Base-by-base conservation (phyloP, 2,329 filamentous ascomycete genomes). In the Colletotrichum salicis region DNA sequence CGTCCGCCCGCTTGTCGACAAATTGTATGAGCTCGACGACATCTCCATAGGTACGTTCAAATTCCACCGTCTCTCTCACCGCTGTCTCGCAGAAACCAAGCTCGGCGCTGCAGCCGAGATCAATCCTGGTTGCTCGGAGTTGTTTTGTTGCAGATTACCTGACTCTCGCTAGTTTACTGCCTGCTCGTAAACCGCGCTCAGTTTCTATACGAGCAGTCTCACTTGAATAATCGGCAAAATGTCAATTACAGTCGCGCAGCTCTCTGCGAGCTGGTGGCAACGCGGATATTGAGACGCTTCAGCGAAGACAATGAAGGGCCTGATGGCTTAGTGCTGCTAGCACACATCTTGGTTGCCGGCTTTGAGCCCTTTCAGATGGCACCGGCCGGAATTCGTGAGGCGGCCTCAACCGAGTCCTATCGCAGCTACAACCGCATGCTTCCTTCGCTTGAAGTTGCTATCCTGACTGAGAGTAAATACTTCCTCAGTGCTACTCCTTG, bases 281-380 rank as follows among this genome's bases (percentile, higher is more conserved):
- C 90, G 70, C 91, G 94, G 71, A 92, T 97, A 57, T 83, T 96
- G 65, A 88, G 94, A 45, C 91, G 93, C 64, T 95, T 94, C 77
- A 92, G 93, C 75, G 94, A 96, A 82, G 91, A 95, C 76, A 90
- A 93, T 70, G 88, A 90, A 15, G 93, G 92, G 5, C 85, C 90
- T 0, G 86, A 91, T 31, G 93, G 93, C 1, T 86, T 96, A 13
- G 84, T 96, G 5, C 84, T 94, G 27, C 86, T 96, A 6, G 90
- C 94, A 6, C 93, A 95, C 76, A 92, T 96, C 37, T 88, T 96
- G 24, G 92, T 97, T 15, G 93, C 93, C 19, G 93, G 93, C 15
- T 96, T 97, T 76, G 92, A 95, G 76, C 94, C 94, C 1, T 96
- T 96, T 76, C 94, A 96, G 81, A 94, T 94, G 75, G 93, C 93